Evolutionary conservation across 2,329 filamentous ascomycete genomes (phyloP), one percentile per base, ranked within the genome.

Genomic region (Ustilaginoidea virens): DNA sequence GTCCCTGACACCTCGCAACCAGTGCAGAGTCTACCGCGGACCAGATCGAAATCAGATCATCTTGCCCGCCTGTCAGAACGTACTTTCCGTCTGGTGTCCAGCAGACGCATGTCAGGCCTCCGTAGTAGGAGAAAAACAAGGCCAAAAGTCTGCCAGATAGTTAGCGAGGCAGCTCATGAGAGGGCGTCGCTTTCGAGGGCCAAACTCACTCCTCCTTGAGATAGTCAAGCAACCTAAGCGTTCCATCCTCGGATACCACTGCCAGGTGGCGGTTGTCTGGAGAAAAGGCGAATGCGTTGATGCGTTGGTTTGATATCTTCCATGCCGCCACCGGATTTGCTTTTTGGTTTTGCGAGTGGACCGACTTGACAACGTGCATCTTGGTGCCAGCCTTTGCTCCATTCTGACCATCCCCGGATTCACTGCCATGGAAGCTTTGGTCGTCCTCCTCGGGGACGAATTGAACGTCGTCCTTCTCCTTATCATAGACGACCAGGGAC

Each of bases 11-110:
- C 37, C 90, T 73, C 12, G 87, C 90, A 28, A 98, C 77, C 28
- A 98, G 74, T 30, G 75, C 71, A 25, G 73, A 74, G 44, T 96
- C 90, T 23, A 74, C 68, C 21, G 93, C 65, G 11, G 78, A 90
- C 90, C 90, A 98, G 41, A 98, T 94, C 1, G 85, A 92, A 9
- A 98, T 80, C 7, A 96, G 61, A 49, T 98, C 90, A 49, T 98
- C 90, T 53, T 96, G 87, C 4, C 90, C 86, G 29, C 90, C 90
- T 0, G 90, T 94, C 12, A 98, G 63, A 29, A 98, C 75, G 51
- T 96, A 98, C 49, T 92, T 87, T 29, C 85, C 86, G 47, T 98
- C 90, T 7, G 90, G 90, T 5, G 87, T 94, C 90, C 90, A 98
- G 55, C 83, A 92, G 2, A 94, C 85, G 46, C 85, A 93, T 25